Percentiles rank a stretch among this genome's conserved stretches.
phyloP scores from a whole-genome alignment of 768 basidiomycete species.

The Crucibulum laeve region DNA sequence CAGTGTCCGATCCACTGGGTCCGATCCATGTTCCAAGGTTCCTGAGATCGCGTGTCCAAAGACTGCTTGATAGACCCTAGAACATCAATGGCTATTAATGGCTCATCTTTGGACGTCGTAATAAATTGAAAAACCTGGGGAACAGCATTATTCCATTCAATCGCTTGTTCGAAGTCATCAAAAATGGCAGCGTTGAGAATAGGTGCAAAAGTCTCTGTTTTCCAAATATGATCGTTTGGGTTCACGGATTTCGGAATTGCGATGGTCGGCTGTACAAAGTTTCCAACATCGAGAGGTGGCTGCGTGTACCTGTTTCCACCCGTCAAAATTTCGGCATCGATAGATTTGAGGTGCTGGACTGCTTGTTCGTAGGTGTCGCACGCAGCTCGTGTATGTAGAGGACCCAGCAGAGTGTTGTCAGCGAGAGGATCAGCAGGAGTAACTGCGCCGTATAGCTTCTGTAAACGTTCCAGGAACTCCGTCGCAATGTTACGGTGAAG shows the following conservation, averaged over 20 bases:
- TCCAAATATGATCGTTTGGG: slow-evolving; percentile 60
- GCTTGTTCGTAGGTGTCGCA: slow-evolving; percentile 63
- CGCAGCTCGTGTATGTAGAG: slow-evolving; percentile 71
- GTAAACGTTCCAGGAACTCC: slow-evolving; percentile 71
- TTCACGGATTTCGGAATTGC: slow-evolving; percentile 60
- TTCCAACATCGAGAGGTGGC: slow-evolving; percentile 57
- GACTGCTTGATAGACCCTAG: slow-evolving; percentile 82
- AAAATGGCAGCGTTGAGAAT: slow-evolving; percentile 84
- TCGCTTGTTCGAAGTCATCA: slow-evolving; percentile 82
- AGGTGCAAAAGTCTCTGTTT: slow-evolving; percentile 84
- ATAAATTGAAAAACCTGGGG: slow-evolving; percentile 48
- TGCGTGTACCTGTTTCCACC: slow-evolving; percentile 61
- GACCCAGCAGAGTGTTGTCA: slow-evolving; percentile 73
- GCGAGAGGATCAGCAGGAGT: slow-evolving; percentile 84
- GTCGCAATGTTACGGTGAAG: slow-evolving; percentile 78
- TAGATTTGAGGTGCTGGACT: slow-evolving; percentile 53
- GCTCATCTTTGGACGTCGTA: slow-evolving; percentile 6
- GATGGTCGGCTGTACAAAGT: slow-evolving; percentile 89
- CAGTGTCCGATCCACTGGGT: slow-evolving; percentile 82
- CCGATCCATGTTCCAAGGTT: slow-evolving; percentile 92
- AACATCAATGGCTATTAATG: slow-evolving; percentile 9
- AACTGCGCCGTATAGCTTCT: slow-evolving; percentile 67
- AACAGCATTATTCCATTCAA: slow-evolving; percentile 87
- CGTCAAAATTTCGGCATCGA: slow-evolving; percentile 72
- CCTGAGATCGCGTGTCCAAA: slow-evolving; percentile 85